Conservation (phyloP, 805 yeast genomes). For the Candida xiaguanensis region DNA sequence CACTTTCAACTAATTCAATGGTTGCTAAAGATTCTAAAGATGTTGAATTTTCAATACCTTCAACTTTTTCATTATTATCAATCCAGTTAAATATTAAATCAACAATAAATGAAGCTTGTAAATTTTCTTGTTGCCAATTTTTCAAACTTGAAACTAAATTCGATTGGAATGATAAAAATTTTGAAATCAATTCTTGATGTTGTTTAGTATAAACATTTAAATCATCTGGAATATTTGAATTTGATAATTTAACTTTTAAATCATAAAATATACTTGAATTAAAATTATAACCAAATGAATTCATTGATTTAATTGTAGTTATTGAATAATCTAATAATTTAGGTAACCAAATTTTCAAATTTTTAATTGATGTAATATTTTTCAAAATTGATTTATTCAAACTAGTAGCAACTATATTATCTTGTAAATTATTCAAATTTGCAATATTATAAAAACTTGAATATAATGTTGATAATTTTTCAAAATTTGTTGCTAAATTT, state of each 20-base stretch:
- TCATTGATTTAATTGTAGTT: constrained; percentile 13
- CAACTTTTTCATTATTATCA: constrained; percentile 11
- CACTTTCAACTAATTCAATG: constrained; percentile 40
- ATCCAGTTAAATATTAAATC: constrained; percentile 50
- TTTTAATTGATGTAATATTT: constrained; percentile 15
- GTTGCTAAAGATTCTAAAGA: constrained; percentile 15
- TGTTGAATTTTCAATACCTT: constrained; percentile 22
- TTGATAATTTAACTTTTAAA: constrained; percentile 15
- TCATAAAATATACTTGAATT: constrained; percentile 13
- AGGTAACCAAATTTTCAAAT: constrained; percentile 30
- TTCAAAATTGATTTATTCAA: constrained; percentile 15
- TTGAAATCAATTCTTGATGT: constrained; percentile 16
- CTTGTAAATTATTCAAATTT: constrained; percentile 8
- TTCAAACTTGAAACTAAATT: constrained; percentile 23
- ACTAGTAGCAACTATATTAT: constrained; percentile 13
- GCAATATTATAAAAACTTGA: constrained; percentile 10
- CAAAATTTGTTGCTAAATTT: constrained; percentile 22
- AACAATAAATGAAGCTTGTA: constrained; percentile 42
- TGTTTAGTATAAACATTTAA: constrained; percentile 11
- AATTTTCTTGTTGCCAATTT: constrained; percentile 31
- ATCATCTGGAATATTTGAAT: constrained; percentile 6
- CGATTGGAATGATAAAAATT: constrained; percentile 17
- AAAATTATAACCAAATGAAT: constrained; percentile 9
- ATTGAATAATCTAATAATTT: constrained; percentile 32
- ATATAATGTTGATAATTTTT: constrained; percentile 12